A percentile compares a stretch with the other conserved stretches of the same genome.
These are phyloP conservation scores for Amanita molliuscula DNA, from an alignment of 768 basidiomycete genomes.

Conservation along the genomic window DNA sequence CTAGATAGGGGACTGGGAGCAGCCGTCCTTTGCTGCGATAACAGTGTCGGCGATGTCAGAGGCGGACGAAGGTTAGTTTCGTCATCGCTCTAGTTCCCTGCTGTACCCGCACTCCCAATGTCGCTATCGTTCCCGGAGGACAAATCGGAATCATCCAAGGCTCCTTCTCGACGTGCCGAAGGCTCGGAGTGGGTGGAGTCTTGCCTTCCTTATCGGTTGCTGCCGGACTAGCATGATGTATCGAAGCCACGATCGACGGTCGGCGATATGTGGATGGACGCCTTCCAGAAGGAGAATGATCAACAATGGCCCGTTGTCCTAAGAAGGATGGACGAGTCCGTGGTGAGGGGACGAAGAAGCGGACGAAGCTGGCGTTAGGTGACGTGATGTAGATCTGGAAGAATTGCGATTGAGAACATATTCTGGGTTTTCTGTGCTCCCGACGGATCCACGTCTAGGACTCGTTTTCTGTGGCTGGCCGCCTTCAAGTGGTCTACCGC, in stretches of 20 bases:
- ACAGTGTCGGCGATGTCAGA: conserved; percentile 24
- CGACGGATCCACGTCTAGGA: conserved; percentile 13
- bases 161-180: conserved; percentile 65
- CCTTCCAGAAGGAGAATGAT: conserved; percentile 9
- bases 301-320: conserved; percentile 23
- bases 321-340: conserved; percentile 25
- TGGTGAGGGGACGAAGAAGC: conserved; percentile 48
- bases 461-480: conserved; percentile 15
- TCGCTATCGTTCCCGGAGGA: conserved; percentile 29
- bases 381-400: conserved; percentile 32
- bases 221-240: conserved; percentile 26
- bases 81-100: conserved; percentile 25
- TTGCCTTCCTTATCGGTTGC: conserved; percentile 17
- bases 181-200: conserved; percentile 22
- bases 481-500: neutral
- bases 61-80: conserved; percentile 19
- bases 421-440: conserved; percentile 9
- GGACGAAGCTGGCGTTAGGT: conserved; percentile 47
- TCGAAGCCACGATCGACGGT: conserved; percentile 9
- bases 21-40: conserved; percentile 19
- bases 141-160: conserved; percentile 70
- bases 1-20: conserved; percentile 62
- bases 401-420: conserved; percentile 10
- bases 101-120: conserved; percentile 19
- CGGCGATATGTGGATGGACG: conserved; percentile 10